Evolutionary conservation across 1,284 basidiomycete genomes (phyloP), one percentile per base, ranked within the genome.

Genomic region (Somion occarium): DNA sequence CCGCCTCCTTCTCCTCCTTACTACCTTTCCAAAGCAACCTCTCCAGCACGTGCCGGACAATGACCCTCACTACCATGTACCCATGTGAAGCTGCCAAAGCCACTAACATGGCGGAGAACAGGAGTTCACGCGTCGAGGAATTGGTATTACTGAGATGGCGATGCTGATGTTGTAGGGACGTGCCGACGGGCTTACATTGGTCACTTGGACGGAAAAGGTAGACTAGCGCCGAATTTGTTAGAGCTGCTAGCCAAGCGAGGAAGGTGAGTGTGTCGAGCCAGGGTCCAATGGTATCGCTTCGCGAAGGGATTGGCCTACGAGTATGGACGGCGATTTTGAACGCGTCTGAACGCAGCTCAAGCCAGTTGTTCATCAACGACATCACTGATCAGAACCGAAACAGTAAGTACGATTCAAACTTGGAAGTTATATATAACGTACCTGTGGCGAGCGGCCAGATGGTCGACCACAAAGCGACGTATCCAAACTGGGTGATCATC

Each of bases 401-500:
- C 7, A 42, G 20, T n/a, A n/a, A n/a, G n/a, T n/a, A 37, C n/a
- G 34, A 37, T 11, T 11, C n/a, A 37, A 37, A 37, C 34, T 11
- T 11, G 11, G 48, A 13, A 18, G 11, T 2, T 13, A 30, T 37
- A 12, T n/a, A 42, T 19, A 38, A 68, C 80, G 52, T 58, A 82
- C 85, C 75, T n/a, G 90, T 85, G 3, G 93, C 91, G 15, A 99
- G 74, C 1, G 95, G 93, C 96, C 95, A 99, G 52, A 96, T 91
- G 25, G 91, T 86, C 38, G 87, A 90, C 92, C 95, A 98, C 25
- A 98, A 73, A 2, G 83, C 83, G 24, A 98, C 83, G 66, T 94
- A 95, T 1, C 96, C 96, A 64, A 97, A 96, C 68, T 94, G 87
- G 2, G 91, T 92, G 23, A 93, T 91, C 93, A 98, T 97, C 73